Base-by-base conservation (phyloP, 2,329 filamentous ascomycete species). In the Hypoxylon sp. region DNA sequence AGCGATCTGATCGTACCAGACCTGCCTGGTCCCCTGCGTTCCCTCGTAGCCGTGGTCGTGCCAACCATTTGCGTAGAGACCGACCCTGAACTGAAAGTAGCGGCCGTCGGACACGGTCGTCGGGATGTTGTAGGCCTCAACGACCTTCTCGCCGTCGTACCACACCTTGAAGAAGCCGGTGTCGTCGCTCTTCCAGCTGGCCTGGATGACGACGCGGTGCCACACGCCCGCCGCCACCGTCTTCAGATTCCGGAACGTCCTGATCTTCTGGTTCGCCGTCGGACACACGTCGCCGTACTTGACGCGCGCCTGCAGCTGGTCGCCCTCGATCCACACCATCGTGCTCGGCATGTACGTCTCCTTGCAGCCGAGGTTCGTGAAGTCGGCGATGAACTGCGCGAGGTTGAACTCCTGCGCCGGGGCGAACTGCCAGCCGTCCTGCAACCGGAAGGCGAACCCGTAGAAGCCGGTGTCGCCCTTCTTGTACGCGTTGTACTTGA, bases 1-100 rank as follows among this genome's bases (percentile, higher is more conserved):
- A 5, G 79, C 77, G 61, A 84, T 78, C 74, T 83, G 78, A 65
- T 84, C 82, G 66, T 79, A 82, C 80, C 81, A 85, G n/a, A 84
- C 70, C 72, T 82, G 76, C 8, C 82, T 74, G 20, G 78, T 79
- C 0, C 70, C 67, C 74, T 84, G 81, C 15, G 63, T 76, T 0
- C 80, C 81, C 48, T 74, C 75, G 13, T 73, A 69, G 1, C 72
- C 72, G 37, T 80, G 74, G 62, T 84, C 81, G 59, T 81, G 73
- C 82, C 82, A 84, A 10, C 77, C 77, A 68, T 84, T 84, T 0
- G 81, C 82, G 71, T 85, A 84, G 30, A 84, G 71, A 0, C 82
- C 82, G 11, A 83, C 78, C 5, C 78, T 72, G 71, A 82, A 84
- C 70, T 81, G 74, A 67, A 84, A 84, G 4, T 70, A 63, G 32